A percentile compares a stretch with the other conserved stretches of the same genome.
These are phyloP conservation scores for Talaromyces sp. DNA, from an alignment of 2,329 filamentous ascomycete genomes.

Conservation along the genomic window DNA sequence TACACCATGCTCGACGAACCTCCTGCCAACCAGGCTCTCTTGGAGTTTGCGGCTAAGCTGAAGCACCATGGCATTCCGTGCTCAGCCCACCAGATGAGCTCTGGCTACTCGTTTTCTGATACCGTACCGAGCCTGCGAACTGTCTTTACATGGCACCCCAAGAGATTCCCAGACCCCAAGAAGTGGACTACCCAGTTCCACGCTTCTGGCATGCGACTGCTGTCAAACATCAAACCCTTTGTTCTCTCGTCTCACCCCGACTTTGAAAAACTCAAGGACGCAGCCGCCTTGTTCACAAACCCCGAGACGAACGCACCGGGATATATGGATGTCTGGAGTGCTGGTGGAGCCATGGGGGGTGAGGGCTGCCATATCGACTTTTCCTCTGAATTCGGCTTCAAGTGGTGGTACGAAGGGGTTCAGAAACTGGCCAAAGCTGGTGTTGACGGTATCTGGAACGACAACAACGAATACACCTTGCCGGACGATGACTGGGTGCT, in stretches of 20 bases:
- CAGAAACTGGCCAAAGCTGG: slow-evolving; percentile 57
- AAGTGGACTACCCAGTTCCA: slow-evolving; percentile 60
- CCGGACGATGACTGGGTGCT: slow-evolving; percentile 62
- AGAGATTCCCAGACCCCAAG: slow-evolving; percentile 65
- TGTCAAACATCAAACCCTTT: slow-evolving; percentile 71
- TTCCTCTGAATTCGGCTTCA: slow-evolving; percentile 60
- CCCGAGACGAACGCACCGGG: slow-evolving; percentile 49
- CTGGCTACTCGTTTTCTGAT: slow-evolving; percentile 66
- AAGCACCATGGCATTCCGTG: slow-evolving; percentile 64
- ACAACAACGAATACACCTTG: slow-evolving; percentile 71
- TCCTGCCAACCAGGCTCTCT: slow-evolving; percentile 51
- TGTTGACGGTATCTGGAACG: slow-evolving; percentile 73
- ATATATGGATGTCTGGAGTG: slow-evolving; percentile 64
- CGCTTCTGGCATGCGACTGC: slow-evolving; percentile 58
- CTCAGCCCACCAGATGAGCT: slow-evolving; percentile 68
- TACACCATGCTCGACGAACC: slow-evolving; percentile 56
- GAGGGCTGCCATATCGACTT: slow-evolving; percentile 71
- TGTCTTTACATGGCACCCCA: slow-evolving; percentile 66
- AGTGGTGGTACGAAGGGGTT: slow-evolving; percentile 69
- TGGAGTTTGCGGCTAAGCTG: slow-evolving; percentile 58
- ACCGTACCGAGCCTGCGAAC: slow-evolving; percentile 64
- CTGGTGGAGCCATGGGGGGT: slow-evolving; percentile 64
- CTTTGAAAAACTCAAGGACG: slow-evolving; percentile 56
- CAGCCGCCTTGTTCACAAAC: slow-evolving; percentile 61
- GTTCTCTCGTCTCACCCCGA: slow-evolving; percentile 62